Conservation (phyloP, 1,284 basidiomycete genomes). For the Coniophora puteana region DNA sequence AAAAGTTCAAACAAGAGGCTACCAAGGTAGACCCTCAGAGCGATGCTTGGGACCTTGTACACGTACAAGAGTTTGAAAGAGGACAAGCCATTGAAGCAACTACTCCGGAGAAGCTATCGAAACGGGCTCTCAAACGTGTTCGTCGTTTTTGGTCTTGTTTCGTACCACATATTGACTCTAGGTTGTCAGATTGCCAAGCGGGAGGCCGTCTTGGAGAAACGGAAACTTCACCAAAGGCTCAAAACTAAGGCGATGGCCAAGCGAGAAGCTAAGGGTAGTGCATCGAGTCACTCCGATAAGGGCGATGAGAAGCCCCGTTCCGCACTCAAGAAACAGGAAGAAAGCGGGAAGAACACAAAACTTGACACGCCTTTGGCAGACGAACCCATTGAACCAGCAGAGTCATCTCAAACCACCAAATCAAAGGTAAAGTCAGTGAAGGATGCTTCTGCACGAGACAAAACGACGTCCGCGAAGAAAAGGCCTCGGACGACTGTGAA, state of each 20-base stretch:
- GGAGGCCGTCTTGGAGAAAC: slow-evolving; percentile 34
- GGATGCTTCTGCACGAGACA: no score
- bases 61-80: slow-evolving; percentile 24
- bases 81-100: no score
- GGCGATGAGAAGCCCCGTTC: no score
- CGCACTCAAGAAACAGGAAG: no score
- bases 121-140: slow-evolving; percentile 56
- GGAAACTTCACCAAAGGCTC: slow-evolving; percentile 32
- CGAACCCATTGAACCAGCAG: no score
- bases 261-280: slow-evolving; percentile 15
- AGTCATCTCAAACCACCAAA: no score
- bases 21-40: slow-evolving; percentile 33
- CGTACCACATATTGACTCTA: slow-evolving; percentile 2
- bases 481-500: no score
- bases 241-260: slow-evolving; percentile 26
- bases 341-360: no score
- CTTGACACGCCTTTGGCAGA: no score
- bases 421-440: no score
- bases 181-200: slow-evolving; percentile 40
- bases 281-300: no score
- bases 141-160: slow-evolving; percentile 10
- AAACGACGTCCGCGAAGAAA: no score
- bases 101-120: slow-evolving; percentile 33
- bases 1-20: slow-evolving; percentile 43
- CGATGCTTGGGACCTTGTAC: slow-evolving; percentile 48